Percentiles rank a stretch among this genome's conserved stretches.
Evolutionary conservation across 306 rosid genomes (phyloP).

Genomic region (Betula pendula): DNA sequence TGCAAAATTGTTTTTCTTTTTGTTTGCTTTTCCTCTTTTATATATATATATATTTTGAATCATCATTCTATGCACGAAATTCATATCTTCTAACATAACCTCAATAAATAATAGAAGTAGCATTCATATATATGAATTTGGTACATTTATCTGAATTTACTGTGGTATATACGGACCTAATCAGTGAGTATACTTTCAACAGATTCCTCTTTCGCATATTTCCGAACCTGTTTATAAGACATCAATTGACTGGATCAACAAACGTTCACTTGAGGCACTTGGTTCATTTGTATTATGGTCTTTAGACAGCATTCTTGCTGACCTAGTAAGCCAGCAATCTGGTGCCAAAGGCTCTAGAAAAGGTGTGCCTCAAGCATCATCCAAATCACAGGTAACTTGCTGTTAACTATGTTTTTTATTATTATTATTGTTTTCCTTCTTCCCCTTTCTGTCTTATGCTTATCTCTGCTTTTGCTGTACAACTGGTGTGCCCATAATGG

Average conservation of each 20-base stretch:
- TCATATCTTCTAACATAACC: background rate
- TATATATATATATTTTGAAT: too few species aligned
- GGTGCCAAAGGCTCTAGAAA: conserved; percentile 73
- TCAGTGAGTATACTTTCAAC: conserved; percentile 25
- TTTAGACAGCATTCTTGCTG: conserved; percentile 68
- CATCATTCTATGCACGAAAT: background rate
- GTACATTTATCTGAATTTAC: background rate
- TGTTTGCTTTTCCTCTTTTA: background rate
- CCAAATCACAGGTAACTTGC: conserved; percentile 82
- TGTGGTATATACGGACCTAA: conserved; percentile 8
- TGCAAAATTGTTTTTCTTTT: background rate
- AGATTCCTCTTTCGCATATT: conserved; percentile 76
- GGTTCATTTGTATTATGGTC: conserved; percentile 64
- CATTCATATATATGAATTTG: background rate
- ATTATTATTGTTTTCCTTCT: background rate
- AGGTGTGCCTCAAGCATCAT: conserved; percentile 55
- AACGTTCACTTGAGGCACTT: conserved; percentile 62
- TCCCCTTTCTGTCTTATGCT: conserved; percentile 1
- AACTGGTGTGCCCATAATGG: background rate
- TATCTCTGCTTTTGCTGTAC: background rate
- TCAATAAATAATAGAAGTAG: background rate
- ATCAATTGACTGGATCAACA: conserved; percentile 72
- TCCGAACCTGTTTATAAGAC: conserved; percentile 75
- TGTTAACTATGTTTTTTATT: background rate
- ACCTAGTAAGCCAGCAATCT: conserved; percentile 61